These are phyloP conservation scores for Phytophthora sp. DNA, from an alignment of 352 stramenopile species.

Conservation along the genomic window DNA sequence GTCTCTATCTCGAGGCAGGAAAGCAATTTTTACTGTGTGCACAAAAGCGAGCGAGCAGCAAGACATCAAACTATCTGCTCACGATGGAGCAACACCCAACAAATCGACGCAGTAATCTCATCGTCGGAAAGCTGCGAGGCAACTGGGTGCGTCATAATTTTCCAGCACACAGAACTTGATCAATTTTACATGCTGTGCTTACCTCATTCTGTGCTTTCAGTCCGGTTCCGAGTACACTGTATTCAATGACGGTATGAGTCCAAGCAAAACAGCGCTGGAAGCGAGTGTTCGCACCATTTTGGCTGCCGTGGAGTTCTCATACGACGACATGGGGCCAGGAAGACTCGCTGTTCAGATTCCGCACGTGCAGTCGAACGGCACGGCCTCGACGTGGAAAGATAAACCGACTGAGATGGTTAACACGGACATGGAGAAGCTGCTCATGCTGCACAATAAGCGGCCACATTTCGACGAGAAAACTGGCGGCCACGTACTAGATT, in stretches of 20 bases:
- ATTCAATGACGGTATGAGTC: conserved; percentile 64
- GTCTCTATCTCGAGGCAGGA: conserved; percentile 57
- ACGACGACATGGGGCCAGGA: conserved; percentile 75
- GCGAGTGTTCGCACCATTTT: conserved; percentile 56
- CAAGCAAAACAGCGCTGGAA: conserved; percentile 48
- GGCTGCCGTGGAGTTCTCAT: conserved; percentile 60
- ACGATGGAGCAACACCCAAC: conserved; percentile 49
- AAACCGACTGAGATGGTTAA: neutral
- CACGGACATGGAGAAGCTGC: conserved; percentile 17
- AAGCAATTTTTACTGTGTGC: conserved; percentile 60
- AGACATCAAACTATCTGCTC: conserved; percentile 70
- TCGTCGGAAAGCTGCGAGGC: conserved; percentile 61
- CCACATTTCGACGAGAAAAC: conserved; percentile 58
- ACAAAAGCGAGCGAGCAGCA: conserved; percentile 59
- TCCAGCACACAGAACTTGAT: too few species aligned
- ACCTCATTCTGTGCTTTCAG: conserved; percentile 21
- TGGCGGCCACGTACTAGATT: conserved; percentile 69
- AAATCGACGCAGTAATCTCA: conserved; percentile 45
- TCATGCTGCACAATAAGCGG: conserved; percentile 93
- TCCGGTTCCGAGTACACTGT: conserved; percentile 67
- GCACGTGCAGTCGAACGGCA: conserved; percentile 37
- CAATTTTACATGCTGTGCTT: too few species aligned
- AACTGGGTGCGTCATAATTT: conserved; percentile 54
- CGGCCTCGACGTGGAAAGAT: conserved; percentile 40
- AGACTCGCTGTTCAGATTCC: conserved; percentile 53